Base-by-base conservation (phyloP, 2,329 filamentous ascomycete genomes). In the Pseudogymnoascus pannorum region DNA sequence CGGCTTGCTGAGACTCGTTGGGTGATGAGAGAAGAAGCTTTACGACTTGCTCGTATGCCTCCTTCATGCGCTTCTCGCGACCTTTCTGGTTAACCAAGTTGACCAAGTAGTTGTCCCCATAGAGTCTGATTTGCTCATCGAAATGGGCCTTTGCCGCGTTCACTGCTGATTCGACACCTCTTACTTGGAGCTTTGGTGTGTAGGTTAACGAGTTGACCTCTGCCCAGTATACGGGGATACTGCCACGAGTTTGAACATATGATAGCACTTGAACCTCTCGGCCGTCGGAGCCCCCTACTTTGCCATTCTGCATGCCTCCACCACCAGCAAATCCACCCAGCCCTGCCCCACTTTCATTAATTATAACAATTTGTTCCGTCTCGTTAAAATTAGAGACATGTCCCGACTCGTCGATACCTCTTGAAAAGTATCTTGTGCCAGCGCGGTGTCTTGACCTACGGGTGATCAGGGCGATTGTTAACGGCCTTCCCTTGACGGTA, bases 381-480 rank as follows among this genome's bases (percentile, higher is more conserved):
- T 99, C 94, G 72, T 99, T 99, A 81, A 93, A 99, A 74, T 99
- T 99, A 66, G 94, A 91, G n/a, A 94, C 94, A 73, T 97, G 86
- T 22, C 94, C 94, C 64, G 94, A 81, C 66, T 96, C 92, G 71
- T 99, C 93, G 54, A 97, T 85, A 59, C 94, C 94, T 66, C 94
- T 87, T 2, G 94, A 95, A 73, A 99, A 94, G 76, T 97, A 97
- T 72, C 95, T 82, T 14, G 94, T 97, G 48, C 94, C 94, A 35
- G 87, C 92, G 64, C 93, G 85, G 74, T 94, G 87, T 67, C 95
- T 84, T 20, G 92, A 96, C 68, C 94, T 85, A 64, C 94, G 84
- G 24, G 93, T 96, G 69, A 97, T 93, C 58, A 99, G 82, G 36
- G 87, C 85, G 67, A 97, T 85, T 18, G 92, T 96, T 65, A 99